Conservation (phyloP, 306 rosid species). For the Quercus wislizeni region DNA sequence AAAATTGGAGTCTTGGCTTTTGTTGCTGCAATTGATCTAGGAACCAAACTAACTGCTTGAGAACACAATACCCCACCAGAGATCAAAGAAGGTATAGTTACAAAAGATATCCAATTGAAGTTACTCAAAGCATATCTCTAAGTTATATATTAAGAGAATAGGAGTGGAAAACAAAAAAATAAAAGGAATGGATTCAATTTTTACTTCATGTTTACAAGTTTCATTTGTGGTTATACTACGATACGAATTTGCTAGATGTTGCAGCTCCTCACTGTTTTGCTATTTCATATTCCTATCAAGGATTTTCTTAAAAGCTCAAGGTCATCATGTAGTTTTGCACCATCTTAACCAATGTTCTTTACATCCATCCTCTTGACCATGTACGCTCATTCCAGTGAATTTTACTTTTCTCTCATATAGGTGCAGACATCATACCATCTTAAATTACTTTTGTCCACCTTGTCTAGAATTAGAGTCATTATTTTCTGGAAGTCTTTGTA, state of each 20-base stretch:
- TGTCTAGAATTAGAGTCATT: too few species aligned
- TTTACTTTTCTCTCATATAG: not conserved
- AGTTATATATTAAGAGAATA: not conserved
- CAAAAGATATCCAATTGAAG: not conserved
- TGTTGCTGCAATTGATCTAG: slow-evolving; percentile 8
- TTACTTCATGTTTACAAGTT: too few species aligned
- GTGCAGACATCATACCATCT: not conserved
- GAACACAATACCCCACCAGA: not conserved
- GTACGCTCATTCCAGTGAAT: not conserved
- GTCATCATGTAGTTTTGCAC: not conserved
- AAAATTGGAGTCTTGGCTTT: slow-evolving; percentile 16
- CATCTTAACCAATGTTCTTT: not conserved
- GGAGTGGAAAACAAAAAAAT: too few species aligned
- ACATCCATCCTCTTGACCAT: not conserved
- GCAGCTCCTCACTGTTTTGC: not conserved
- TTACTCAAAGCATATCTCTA: not conserved
- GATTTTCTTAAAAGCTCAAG: not conserved
- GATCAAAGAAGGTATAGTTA: not conserved
- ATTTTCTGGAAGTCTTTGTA: not conserved
- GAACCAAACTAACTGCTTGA: slow-evolving; percentile 18
- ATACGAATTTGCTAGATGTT: not conserved
- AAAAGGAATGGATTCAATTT: too few species aligned
- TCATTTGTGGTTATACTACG: too few species aligned
- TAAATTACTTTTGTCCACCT: not conserved
- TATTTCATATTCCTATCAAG: not conserved